Percentiles rank a stretch among this genome's conserved stretches.
Conservation (phyloP, 1,284 basidiomycete species). For the Leccinum olivaceoglutinosum region DNA sequence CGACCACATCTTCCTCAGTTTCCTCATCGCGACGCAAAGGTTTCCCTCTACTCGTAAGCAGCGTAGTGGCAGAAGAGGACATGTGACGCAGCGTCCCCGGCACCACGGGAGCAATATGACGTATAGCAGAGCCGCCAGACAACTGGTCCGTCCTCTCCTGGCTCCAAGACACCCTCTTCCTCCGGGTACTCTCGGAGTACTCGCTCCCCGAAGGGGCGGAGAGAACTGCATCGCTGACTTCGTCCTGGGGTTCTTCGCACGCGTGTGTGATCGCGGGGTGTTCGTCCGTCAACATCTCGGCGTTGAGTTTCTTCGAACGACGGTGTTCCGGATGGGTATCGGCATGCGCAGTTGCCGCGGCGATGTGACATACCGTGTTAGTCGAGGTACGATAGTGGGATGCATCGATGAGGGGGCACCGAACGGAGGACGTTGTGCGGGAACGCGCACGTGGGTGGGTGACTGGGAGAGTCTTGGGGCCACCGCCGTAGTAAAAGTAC, state of each 20-base stretch:
- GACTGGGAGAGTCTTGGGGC: slow-evolving; percentile 31
- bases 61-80: slow-evolving; percentile 17
- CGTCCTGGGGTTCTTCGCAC: slow-evolving; percentile 40
- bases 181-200: slow-evolving; percentile 58
- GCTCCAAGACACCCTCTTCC: slow-evolving; percentile 64
- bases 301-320: slow-evolving; percentile 14
- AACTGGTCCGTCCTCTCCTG: slow-evolving; percentile 46
- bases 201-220: slow-evolving; percentile 62
- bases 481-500: slow-evolving; percentile 67
- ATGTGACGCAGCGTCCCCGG: slow-evolving; percentile 32
- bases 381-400: slow-evolving; percentile 66
- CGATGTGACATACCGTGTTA: slow-evolving; percentile 60
- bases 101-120: slow-evolving; percentile 22
- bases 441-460: slow-evolving; percentile 37
- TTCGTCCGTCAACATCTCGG: slow-evolving; percentile 20
- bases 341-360: slow-evolving; percentile 58
- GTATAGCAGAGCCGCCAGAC: slow-evolving; percentile 36
- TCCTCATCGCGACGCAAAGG: slow-evolving; percentile 37
- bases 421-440: slow-evolving; percentile 38
- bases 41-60: slow-evolving; percentile 38
- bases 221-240: slow-evolving; percentile 46
- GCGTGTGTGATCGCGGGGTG: slow-evolving; percentile 9
- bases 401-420: slow-evolving; percentile 45
- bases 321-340: slow-evolving; percentile 35
- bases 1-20: slow-evolving; percentile 24